Evolutionary conservation across 345 rosid genomes (phyloP), one percentile per base, ranked within the genome.

Genomic region (Camelina hispida): DNA sequence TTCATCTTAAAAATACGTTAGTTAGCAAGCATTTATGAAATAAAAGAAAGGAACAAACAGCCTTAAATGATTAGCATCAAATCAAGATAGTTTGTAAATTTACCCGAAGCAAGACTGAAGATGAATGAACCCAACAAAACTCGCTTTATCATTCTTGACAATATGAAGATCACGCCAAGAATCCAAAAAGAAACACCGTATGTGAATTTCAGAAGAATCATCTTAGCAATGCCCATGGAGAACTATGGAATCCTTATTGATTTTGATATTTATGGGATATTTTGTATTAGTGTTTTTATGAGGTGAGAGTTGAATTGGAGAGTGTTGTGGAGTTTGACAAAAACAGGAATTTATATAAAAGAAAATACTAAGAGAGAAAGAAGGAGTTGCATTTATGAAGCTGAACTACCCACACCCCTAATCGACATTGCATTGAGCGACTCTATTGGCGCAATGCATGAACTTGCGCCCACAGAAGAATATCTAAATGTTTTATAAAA

Each of bases 101-200:
- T 71, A 90, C 98, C 93, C 16, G 84, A 59, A 28, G 91, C 90
- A 77, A 90, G 56, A 73, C 71, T 68, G 82, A 87, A 84, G 71
- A 88, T 79, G 80, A 83, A 62, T 11, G 81, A 80, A 57, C 85
- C 89, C 76, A 74, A 71, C 25, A 84, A 25, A 58, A 63, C 74
- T 66, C 44, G 80, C 43, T 74, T 87, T 18, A 84, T 20, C 5
- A 67, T 40, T 40, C 35, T 64, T 25, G 69, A 46, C 6, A 81
- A 46, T 59, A 74, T 55, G 30, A 58, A 72, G 66, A 83, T 51
- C 13, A 64, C 37, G 2, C 57, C 76, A 62, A 71, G 61, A 80
- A 66, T 50, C 79, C 78, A 67, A 28, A 68, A 66, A 50, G 79
- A 72, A 73, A 71, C 70, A 23, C 35, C 77, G 14, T 46, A 52